A percentile compares a stretch with the other conserved stretches of the same genome.
These are phyloP conservation scores for Nepenthes mirabilis DNA, from an alignment of 148 eudicot species.

Conservation along the genomic window DNA sequence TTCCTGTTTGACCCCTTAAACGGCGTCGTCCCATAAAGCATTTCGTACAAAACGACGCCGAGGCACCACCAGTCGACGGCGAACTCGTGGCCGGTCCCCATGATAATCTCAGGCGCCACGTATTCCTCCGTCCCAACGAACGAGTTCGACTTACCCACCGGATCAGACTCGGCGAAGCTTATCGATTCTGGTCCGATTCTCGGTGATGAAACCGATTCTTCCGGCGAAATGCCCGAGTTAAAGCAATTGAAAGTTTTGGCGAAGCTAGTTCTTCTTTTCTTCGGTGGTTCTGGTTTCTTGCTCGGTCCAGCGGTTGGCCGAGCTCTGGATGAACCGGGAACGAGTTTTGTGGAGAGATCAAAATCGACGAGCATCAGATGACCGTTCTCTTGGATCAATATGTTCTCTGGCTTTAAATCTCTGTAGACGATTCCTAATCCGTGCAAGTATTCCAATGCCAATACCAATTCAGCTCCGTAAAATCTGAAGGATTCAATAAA, in stretches of 20 bases:
- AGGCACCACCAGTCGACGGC: slow-evolving; percentile 79
- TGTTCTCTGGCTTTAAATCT: slow-evolving; percentile 83
- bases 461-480: slow-evolving; percentile 71
- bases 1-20: slow-evolving; percentile 55
- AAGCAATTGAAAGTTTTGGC: slow-evolving; percentile 14
- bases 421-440: slow-evolving; percentile 71
- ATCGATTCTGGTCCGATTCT: slow-evolving; percentile 3
- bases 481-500: slow-evolving; percentile 27
- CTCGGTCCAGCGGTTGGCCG: slow-evolving; percentile 5
- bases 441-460: slow-evolving; percentile 81
- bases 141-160: slow-evolving; percentile 50
- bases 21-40: slow-evolving; percentile 80
- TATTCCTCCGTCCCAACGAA: slow-evolving; percentile 95
- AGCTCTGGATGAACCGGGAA: slow-evolving; percentile 25
- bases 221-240: slow-evolving; percentile 38
- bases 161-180: slow-evolving; percentile 17
- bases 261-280: slow-evolving; percentile 11
- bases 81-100: slow-evolving; percentile 63
- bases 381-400: slow-evolving; percentile 64
- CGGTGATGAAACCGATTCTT: slow-evolving; percentile 13
- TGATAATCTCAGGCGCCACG: slow-evolving; percentile 74
- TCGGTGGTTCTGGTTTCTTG: slow-evolving; percentile 8
- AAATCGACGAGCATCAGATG: slow-evolving; percentile 87
- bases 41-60: slow-evolving; percentile 61
- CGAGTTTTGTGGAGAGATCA: slow-evolving; percentile 69